Evolutionary conservation across 2,329 filamentous ascomycete genomes (phyloP), one percentile per base, ranked within the genome.

Genomic region (Pseudopithomyces chartarum): DNA sequence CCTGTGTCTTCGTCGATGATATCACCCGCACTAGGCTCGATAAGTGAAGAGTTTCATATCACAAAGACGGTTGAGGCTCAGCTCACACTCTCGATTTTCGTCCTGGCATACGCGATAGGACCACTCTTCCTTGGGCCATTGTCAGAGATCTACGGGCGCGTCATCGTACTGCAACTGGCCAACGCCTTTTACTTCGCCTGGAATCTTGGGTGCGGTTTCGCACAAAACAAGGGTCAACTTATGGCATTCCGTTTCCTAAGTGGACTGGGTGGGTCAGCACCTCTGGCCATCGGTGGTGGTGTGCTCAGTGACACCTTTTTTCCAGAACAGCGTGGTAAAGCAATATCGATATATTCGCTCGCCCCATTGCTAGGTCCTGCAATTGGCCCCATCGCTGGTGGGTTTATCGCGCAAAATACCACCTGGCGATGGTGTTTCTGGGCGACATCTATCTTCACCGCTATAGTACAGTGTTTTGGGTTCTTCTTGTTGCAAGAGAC

Each of bases 401-500:
- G 85, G 0, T 90, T 87, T 68, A 86, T 90, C 22, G 80, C 86
- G 0, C 76, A 88, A 64, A 78, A 83, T 59, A 85, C 82, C 7
- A 86, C 82, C 1, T 92, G 90, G 90, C 82, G 88, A 38, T 92
- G 89, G 89, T 84, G 86, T 7, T 92, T 91, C 76, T 90, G 84
- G 75, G 80, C 85, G 0, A 89, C 87, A 0, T 85, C 85, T 1
- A 87, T 91, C 55, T 79, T 79, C 22, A 85, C 86, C 55, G 87
- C 80, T 1, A 56, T 85, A 12, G 83, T 91, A 49, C 87, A 90
- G 68, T 57, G 82, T 11, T 75, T 82, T 7, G 88, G 88, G 5
- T 71, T 90, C 47, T 83, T 87, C 69, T 82, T 87, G 61, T 79
- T 87, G 1, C 81, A 81, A 54, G 88, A 90, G 68, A 90, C 87